Percentiles rank a stretch among this genome's conserved stretches.
These are phyloP conservation scores for Geotrichum bryndzae DNA, from an alignment of 1,139 yeast species.

Conservation along the genomic window DNA sequence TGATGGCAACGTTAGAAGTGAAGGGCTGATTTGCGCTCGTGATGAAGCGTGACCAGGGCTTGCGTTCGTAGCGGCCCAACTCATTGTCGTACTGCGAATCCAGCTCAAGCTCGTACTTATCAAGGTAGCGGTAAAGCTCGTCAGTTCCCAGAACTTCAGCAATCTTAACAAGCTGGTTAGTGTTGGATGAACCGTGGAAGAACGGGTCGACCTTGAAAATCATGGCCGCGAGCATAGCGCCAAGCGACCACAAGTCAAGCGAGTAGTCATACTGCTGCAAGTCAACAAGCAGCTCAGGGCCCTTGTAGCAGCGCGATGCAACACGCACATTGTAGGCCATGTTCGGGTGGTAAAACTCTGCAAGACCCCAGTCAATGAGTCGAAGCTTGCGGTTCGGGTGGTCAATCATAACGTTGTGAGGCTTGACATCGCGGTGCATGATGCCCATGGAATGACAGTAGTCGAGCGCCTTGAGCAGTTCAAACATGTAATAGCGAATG, in stretches of 20 bases:
- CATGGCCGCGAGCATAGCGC: constrained; percentile 97
- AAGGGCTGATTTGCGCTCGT: constrained; percentile 68
- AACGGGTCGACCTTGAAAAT: constrained; percentile 95
- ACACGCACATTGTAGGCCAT: constrained; percentile 95
- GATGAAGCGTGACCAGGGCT: constrained; percentile 83
- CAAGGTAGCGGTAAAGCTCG: constrained; percentile 64
- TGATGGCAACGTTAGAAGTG: constrained; percentile 66
- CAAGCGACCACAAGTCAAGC: constrained; percentile 92
- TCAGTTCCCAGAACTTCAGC: constrained; percentile 91
- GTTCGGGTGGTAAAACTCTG: constrained; percentile 94
- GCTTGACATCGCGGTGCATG: constrained; percentile 98
- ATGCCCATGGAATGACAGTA: constrained; percentile 96
- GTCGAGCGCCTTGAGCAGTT: constrained; percentile 83
- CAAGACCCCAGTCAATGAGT: constrained; percentile 97
- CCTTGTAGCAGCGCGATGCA: constrained; percentile 96
- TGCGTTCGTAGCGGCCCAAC: constrained; percentile 66
- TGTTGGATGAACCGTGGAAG: constrained; percentile 93
- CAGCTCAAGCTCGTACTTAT: constrained; percentile 68
- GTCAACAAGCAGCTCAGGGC: constrained; percentile 94
- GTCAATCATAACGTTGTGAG: constrained; percentile 97
- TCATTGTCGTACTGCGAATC: constrained; percentile 80
- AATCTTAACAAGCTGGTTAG: constrained; percentile 92
- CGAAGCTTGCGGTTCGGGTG: constrained; percentile 66
- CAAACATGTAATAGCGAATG: constrained; percentile 82
- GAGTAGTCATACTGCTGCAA: constrained; percentile 91